A percentile compares a stretch with the other conserved stretches of the same genome.
Evolutionary conservation across 2,329 filamentous ascomycete genomes (phyloP).

Genomic region (Arthrobotrys conoides): DNA sequence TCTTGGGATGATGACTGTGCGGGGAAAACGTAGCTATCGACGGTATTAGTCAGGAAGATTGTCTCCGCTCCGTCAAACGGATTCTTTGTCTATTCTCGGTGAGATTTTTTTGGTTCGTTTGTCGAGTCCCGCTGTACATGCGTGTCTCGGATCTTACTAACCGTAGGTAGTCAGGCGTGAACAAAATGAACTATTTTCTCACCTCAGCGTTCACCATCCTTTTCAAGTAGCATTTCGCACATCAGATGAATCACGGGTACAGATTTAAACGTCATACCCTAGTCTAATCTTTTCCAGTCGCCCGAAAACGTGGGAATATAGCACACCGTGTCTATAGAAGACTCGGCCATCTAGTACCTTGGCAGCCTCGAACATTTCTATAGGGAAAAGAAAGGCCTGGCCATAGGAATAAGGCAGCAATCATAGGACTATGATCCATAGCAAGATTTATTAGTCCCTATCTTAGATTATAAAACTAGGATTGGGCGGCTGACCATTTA

Average conservation of each 20-base stretch:
- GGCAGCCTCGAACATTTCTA: background rate
- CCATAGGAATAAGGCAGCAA: background rate
- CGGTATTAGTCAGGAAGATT: background rate
- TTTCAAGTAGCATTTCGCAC: background rate
- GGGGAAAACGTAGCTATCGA: slow-evolving; percentile 4
- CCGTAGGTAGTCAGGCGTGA: slow-evolving; percentile 19
- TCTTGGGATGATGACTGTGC: background rate
- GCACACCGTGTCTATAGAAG: too few species aligned
- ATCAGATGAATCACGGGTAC: slow-evolving; percentile 27
- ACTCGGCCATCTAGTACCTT: background rate
- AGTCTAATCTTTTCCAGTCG: background rate
- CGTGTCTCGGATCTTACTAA: slow-evolving; percentile 34
- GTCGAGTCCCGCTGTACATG: background rate
- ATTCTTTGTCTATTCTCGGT: background rate
- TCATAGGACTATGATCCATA: too few species aligned
- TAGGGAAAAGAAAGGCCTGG: background rate
- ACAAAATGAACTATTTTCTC: slow-evolving; percentile 45
- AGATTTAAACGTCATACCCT: slow-evolving; percentile 4
- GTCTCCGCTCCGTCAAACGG: background rate
- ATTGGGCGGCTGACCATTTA: too few species aligned
- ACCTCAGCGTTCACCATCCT: slow-evolving; percentile 10
- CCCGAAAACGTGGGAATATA: slow-evolving; percentile 2
- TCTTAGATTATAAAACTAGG: too few species aligned
- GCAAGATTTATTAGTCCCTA: too few species aligned
- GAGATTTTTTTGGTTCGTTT: slow-evolving; percentile 1